Conservation (phyloP, 345 rosid genomes). For the Citrus hindsii region DNA sequence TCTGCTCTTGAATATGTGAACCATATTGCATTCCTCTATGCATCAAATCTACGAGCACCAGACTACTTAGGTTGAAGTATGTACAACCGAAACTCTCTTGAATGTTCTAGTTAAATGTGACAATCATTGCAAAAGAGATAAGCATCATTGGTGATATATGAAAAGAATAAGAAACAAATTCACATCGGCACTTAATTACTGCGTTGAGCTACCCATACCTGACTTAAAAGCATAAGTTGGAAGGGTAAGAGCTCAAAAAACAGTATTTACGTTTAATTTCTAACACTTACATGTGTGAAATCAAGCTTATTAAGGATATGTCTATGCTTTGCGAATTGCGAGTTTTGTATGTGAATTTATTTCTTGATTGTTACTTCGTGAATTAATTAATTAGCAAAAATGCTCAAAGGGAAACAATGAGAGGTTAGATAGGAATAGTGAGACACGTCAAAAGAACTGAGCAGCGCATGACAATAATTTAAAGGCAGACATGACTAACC, state of each 20-base stretch:
- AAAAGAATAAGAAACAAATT: neutral
- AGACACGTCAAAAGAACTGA: neutral
- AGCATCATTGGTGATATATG: neutral
- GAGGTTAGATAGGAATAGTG: neutral
- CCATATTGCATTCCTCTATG: neutral
- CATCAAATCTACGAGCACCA: neutral
- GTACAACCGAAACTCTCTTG: neutral
- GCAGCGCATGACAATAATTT: neutral
- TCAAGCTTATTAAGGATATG: neutral
- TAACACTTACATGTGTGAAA: neutral
- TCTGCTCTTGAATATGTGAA: neutral
- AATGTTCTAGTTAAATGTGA: neutral
- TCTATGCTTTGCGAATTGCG: neutral
- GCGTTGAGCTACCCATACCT: too few relatives aligned
- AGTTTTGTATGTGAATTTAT: neutral
- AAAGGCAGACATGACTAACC: slow-evolving; percentile 3
- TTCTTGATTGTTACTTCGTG: neutral
- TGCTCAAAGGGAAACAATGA: neutral
- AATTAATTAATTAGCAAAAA: neutral
- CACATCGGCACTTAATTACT: too few relatives aligned
- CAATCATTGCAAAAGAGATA: neutral
- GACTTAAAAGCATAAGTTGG: too few relatives aligned
- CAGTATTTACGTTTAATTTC: too few relatives aligned
- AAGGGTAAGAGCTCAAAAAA: too few relatives aligned
- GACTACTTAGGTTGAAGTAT: neutral